Evolutionary conservation across 2,329 filamentous ascomycete genomes (phyloP).

Genomic region (Gliomastix tumulicola): DNA sequence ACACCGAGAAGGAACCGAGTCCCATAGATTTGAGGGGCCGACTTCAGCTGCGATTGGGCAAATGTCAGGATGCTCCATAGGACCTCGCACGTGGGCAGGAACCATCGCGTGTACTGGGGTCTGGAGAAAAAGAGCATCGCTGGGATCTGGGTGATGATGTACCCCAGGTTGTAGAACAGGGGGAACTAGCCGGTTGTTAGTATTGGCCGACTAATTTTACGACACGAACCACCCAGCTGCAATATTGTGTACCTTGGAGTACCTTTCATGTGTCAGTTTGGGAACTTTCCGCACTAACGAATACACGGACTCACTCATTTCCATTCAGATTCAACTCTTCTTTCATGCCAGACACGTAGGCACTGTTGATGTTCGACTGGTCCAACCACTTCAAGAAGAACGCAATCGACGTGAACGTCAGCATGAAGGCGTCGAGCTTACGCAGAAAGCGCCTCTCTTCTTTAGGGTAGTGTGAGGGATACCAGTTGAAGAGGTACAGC

Average conservation of each 20-base stretch:
- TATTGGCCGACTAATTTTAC: too few species aligned
- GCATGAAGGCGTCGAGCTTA: constrained; percentile 18
- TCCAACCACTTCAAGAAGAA: constrained; percentile 41
- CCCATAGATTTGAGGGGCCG: constrained; percentile 40
- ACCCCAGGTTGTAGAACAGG: constrained; percentile 36
- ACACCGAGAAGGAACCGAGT: constrained; percentile 48
- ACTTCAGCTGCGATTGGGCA: constrained; percentile 41
- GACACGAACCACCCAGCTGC: too few species aligned
- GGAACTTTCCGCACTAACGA: too few species aligned
- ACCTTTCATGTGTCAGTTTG: too few species aligned
- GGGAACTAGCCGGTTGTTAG: constrained; percentile 43
- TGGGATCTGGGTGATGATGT: constrained; percentile 42
- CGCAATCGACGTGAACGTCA: constrained; percentile 29
- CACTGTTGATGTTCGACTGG: constrained; percentile 39
- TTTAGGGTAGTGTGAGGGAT: constrained; percentile 19
- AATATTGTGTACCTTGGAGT: too few species aligned
- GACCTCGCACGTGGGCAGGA: constrained; percentile 43
- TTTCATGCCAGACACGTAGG: constrained; percentile 46
- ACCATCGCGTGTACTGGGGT: constrained; percentile 36
- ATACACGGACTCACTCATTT: constrained; percentile 42
- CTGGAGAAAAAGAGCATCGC: constrained; percentile 41
- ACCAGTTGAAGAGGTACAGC: constrained; percentile 21
- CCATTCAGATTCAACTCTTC: constrained; percentile 42
- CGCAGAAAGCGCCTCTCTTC: constrained; percentile 16
- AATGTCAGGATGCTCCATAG: constrained; percentile 52